These are phyloP conservation scores for Geotrichum citri-aurantii DNA, from an alignment of 1,139 yeast species.

Conservation along the genomic window DNA sequence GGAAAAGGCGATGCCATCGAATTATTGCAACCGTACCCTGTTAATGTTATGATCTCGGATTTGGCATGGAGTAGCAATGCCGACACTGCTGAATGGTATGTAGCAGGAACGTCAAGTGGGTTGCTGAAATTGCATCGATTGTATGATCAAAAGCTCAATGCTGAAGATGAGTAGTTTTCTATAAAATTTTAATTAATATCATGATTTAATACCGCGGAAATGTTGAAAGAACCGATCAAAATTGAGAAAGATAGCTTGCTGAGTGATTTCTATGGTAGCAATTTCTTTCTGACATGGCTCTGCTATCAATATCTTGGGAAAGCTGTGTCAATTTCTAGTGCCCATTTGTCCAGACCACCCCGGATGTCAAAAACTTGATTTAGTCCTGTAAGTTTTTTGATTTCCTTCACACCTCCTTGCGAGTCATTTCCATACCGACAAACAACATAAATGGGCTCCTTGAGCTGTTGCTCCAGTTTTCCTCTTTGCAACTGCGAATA, in stretches of 20 bases:
- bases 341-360: conserved; percentile 79
- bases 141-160: neutral
- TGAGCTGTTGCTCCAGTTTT: conserved; percentile 2
- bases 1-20: conserved; percentile 24
- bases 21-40: conserved; percentile 41
- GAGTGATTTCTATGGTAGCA: neutral
- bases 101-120: conserved; percentile 65
- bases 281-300: neutral
- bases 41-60: conserved; percentile 48
- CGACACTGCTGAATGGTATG: conserved; percentile 51
- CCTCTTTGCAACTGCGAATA: conserved; percentile 11
- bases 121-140: conserved; percentile 58
- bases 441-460: conserved; percentile 42
- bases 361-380: conserved; percentile 53
- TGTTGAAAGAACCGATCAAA: neutral
- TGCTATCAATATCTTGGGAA: conserved; percentile 60
- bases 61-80: conserved; percentile 58
- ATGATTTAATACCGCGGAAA: neutral
- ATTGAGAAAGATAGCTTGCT: neutral
- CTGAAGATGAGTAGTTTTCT: neutral
- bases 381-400: conserved; percentile 48
- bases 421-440: conserved; percentile 94
- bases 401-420: conserved; percentile 58
- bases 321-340: conserved; percentile 50
- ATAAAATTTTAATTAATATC: neutral